These are phyloP conservation scores for Penicillium brevicompactum DNA, from an alignment of 2,329 filamentous ascomycete species.

Conservation along the genomic window DNA sequence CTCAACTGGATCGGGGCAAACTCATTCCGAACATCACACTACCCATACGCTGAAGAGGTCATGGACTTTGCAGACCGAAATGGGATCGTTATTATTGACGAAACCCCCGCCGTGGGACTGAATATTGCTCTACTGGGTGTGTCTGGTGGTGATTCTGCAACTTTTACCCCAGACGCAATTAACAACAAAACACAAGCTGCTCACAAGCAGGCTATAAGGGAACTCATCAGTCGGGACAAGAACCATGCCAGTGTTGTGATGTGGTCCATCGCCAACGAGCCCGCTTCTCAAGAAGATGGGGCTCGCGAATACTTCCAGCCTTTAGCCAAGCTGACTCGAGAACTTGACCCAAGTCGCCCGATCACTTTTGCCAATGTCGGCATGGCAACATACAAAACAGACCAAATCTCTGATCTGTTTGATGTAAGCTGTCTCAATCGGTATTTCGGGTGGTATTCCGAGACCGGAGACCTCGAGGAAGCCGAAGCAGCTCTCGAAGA, in stretches of 20 bases:
- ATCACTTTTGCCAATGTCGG: constrained; percentile 28
- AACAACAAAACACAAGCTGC: constrained; percentile 10
- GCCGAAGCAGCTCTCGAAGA: constrained; percentile 25
- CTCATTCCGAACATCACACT: constrained; percentile 35
- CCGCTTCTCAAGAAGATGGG: constrained; percentile 20
- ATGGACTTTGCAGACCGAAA: constrained; percentile 32
- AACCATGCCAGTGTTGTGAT: constrained; percentile 31
- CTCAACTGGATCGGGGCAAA: constrained; percentile 35
- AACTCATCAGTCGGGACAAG: constrained; percentile 30
- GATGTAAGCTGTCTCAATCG: constrained; percentile 33
- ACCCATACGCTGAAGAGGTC: constrained; percentile 34
- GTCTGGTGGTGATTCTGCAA: constrained; percentile 1
- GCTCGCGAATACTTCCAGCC: constrained; percentile 30
- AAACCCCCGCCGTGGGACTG: constrained; percentile 31
- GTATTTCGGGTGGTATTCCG: constrained; percentile 32
- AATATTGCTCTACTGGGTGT: constrained; percentile 18
- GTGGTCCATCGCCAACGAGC: constrained; percentile 30
- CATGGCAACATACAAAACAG: neutral
- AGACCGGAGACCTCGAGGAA: constrained; percentile 23
- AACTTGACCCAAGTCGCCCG: constrained; percentile 29
- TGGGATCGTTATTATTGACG: constrained; percentile 32
- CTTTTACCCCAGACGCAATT: neutral
- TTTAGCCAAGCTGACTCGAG: constrained; percentile 20
- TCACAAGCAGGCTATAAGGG: constrained; percentile 25
- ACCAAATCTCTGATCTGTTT: constrained; percentile 28